These are phyloP conservation scores for Helicocarpus griseus DNA, from an alignment of 2,329 filamentous ascomycete species.

Conservation along the genomic window DNA sequence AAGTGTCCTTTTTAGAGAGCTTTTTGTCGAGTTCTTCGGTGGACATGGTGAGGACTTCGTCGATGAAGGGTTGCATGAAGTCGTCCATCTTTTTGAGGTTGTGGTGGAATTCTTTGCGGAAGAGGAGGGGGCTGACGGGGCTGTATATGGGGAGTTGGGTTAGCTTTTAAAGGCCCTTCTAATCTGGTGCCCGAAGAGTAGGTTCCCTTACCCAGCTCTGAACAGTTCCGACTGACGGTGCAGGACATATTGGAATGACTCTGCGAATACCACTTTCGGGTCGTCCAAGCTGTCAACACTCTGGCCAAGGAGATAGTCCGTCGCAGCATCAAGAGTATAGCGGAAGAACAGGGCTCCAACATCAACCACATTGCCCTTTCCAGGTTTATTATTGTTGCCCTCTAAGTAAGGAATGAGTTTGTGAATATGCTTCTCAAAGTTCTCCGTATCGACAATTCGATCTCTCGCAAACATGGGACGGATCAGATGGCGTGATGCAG, in stretches of 20 bases:
- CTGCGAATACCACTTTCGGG: conserved; percentile 62
- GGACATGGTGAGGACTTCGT: conserved; percentile 58
- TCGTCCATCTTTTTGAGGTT: conserved; percentile 60
- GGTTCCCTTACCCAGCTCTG: conserved; percentile 45
- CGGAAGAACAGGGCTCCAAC: conserved; percentile 71
- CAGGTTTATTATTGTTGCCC: conserved; percentile 27
- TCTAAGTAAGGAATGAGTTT: conserved; percentile 60
- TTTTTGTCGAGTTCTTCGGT: conserved; percentile 64
- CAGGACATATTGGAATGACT: conserved; percentile 73
- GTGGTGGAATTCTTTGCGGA: conserved; percentile 53
- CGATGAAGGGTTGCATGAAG: conserved; percentile 71
- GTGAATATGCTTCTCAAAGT: conserved; percentile 71
- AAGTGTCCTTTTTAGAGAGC: conserved; percentile 64
- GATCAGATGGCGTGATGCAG: conserved; percentile 71
- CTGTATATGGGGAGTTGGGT: conserved; percentile 24
- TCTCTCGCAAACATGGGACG: conserved; percentile 82
- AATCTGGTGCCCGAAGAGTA: background rate
- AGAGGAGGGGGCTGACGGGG: conserved; percentile 53
- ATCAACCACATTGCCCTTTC: conserved; percentile 46
- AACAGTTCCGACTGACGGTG: conserved; percentile 59
- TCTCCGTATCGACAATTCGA: conserved; percentile 70
- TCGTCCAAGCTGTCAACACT: conserved; percentile 55
- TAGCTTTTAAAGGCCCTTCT: background rate
- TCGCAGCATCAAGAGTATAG: conserved; percentile 73
- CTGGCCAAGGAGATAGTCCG: conserved; percentile 73